phyloP scores from a whole-genome alignment of 805 yeast species.

The Candida ortonii region DNA sequence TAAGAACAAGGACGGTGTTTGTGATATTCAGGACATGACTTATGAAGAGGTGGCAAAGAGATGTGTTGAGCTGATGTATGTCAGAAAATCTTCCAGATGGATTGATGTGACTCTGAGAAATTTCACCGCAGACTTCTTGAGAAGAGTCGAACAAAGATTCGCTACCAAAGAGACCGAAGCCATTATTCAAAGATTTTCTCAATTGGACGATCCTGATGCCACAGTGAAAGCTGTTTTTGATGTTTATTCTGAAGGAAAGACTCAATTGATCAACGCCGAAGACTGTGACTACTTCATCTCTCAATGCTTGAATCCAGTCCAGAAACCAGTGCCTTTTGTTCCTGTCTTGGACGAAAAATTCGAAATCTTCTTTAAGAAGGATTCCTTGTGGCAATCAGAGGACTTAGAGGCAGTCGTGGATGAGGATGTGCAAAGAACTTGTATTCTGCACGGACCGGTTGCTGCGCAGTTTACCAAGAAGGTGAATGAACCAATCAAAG shows the following conservation, averaged over 20 bases:
- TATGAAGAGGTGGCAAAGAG: slow-evolving; percentile 87
- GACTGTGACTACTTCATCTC: slow-evolving; percentile 91
- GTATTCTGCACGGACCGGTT: slow-evolving; percentile 98
- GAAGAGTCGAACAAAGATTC: slow-evolving; percentile 97
- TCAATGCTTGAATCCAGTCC: slow-evolving; percentile 76
- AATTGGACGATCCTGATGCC: slow-evolving; percentile 64
- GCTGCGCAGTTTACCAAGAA: slow-evolving; percentile 88
- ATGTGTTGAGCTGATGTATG: slow-evolving; percentile 84
- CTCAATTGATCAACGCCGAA: slow-evolving; percentile 88
- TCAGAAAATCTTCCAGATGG: slow-evolving; percentile 78
- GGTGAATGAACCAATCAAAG: slow-evolving; percentile 90
- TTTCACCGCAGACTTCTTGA: slow-evolving; percentile 80
- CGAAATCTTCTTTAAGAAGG: slow-evolving; percentile 96
- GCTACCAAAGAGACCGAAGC: slow-evolving; percentile 57
- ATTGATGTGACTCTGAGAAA: slow-evolving; percentile 82
- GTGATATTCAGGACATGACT: slow-evolving; percentile 94
- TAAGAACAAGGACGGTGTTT: slow-evolving; percentile 66
- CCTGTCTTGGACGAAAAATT: slow-evolving; percentile 93
- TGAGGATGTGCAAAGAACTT: slow-evolving; percentile 97
- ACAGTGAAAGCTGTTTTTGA: slow-evolving; percentile 58
- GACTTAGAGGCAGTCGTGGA: slow-evolving; percentile 93
- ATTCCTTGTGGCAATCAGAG: slow-evolving; percentile 98
- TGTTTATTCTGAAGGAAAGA: slow-evolving; percentile 69
- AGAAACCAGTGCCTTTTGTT: slow-evolving; percentile 97
- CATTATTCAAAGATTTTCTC: slow-evolving; percentile 67